phyloP scores from a whole-genome alignment of 495 filamentous ascomycete genomes.

The Aspergillus wentii region DNA sequence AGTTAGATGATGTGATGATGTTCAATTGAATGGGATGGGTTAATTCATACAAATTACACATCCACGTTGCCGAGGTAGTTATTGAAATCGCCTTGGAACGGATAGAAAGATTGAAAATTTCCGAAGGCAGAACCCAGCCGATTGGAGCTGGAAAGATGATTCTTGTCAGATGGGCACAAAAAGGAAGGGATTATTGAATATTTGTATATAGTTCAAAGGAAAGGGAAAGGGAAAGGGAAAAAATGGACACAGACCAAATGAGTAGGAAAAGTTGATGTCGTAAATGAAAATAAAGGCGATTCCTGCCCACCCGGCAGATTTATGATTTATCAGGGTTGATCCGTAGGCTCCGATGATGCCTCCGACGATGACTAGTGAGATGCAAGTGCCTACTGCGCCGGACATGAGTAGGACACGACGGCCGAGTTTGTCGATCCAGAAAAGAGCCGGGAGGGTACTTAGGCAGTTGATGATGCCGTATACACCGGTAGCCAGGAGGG shows the following conservation, averaged over 20 bases:
- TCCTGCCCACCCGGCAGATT: slow-evolving; percentile 69
- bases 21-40: not conserved
- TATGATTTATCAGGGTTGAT: slow-evolving; percentile 51
- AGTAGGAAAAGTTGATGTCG: slow-evolving; percentile 71
- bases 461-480: slow-evolving; percentile 75
- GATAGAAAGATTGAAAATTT: slow-evolving; percentile 36
- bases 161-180: no score
- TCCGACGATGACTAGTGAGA: slow-evolving; percentile 71
- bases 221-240: not conserved
- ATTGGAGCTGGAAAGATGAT: slow-evolving; percentile 26
- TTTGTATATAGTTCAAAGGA: not conserved
- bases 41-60: slow-evolving; percentile 36
- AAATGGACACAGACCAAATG: slow-evolving; percentile 24
- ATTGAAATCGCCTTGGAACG: slow-evolving; percentile 36
- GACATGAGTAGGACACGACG: slow-evolving; percentile 49
- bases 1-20: not conserved
- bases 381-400: slow-evolving; percentile 49
- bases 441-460: slow-evolving; percentile 69
- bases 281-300: slow-evolving; percentile 81
- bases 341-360: slow-evolving; percentile 64
- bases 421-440: slow-evolving; percentile 73
- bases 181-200: no score
- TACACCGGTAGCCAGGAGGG: slow-evolving; percentile 73
- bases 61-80: slow-evolving; percentile 36
- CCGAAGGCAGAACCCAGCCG: slow-evolving; percentile 38